A percentile compares a stretch with the other conserved stretches of the same genome.
These are phyloP conservation scores for Puccinia horiana DNA, from an alignment of 1,284 basidiomycete species.

Conservation along the genomic window DNA sequence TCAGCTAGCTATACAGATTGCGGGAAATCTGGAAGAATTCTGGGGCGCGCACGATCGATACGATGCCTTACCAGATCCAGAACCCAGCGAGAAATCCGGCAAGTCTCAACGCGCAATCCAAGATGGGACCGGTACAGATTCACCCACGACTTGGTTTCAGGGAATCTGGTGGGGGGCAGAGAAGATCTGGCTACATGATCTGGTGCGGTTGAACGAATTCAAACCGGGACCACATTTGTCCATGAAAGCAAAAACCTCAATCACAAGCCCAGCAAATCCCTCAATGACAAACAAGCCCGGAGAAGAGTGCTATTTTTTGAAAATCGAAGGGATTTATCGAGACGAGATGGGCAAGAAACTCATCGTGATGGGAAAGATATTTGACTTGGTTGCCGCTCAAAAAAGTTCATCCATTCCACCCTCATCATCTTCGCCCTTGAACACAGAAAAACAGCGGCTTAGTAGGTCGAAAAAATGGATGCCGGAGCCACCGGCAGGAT, in stretches of 20 bases:
- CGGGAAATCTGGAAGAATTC: slow-evolving; percentile 34
- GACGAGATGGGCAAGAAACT: slow-evolving; percentile 5
- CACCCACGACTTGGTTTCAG: slow-evolving; percentile 33
- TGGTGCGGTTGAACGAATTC: slow-evolving; percentile 20
- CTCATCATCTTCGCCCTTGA: neutral
- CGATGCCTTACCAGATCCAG: slow-evolving; percentile 8
- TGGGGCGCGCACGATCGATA: slow-evolving; percentile 27
- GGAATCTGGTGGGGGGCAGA: slow-evolving; percentile 47
- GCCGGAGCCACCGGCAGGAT: slow-evolving; percentile 31
- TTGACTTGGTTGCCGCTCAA: slow-evolving; percentile 9
- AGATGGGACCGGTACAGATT: neutral
- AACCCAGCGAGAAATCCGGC: neutral
- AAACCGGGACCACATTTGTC: neutral
- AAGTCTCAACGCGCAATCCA: neutral
- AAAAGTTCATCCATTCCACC: neutral
- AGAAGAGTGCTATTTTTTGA: slow-evolving; percentile 27
- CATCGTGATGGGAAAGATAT: slow-evolving; percentile 20
- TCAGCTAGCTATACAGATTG: slow-evolving; percentile 35
- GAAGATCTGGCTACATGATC: slow-evolving; percentile 36
- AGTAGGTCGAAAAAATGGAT: neutral
- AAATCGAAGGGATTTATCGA: slow-evolving; percentile 28
- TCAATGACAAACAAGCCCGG: neutral
- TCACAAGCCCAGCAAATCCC: neutral
- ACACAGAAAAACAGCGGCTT: neutral
- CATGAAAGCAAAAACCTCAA: neutral